These are phyloP conservation scores for Theileria sp. DNA, from an alignment of 169 alveolate genomes.

Conservation along the genomic window DNA sequence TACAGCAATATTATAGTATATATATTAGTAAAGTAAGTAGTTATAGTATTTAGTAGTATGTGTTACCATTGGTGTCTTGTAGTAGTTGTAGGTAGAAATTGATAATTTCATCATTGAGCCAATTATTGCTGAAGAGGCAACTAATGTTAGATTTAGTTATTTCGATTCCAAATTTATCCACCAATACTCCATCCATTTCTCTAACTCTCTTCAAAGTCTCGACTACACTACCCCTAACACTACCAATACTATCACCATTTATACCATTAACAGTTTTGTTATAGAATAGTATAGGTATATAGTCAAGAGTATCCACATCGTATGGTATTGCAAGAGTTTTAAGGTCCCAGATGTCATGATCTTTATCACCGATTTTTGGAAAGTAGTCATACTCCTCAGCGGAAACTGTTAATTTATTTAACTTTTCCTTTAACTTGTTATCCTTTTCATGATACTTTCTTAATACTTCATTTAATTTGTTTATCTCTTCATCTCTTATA, in stretches of 20 bases:
- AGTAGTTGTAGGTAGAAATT: slow-evolving; percentile 82
- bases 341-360: slow-evolving; percentile 49
- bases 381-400: slow-evolving; percentile 16
- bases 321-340: background rate
- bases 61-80: slow-evolving; percentile 75
- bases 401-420: background rate
- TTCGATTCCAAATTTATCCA: slow-evolving; percentile 51
- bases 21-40: too few species aligned
- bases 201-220: slow-evolving; percentile 4
- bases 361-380: slow-evolving; percentile 36
- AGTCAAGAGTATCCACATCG: background rate
- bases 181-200: slow-evolving; percentile 8
- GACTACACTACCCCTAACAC: background rate
- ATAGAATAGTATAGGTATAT: slow-evolving; percentile 29
- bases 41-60: background rate
- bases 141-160: slow-evolving; percentile 49
- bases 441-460: background rate
- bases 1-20: background rate
- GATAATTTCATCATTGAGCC: slow-evolving; percentile 88
- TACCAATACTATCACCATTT: slow-evolving; percentile 13
- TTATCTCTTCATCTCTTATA: background rate
- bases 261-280: background rate
- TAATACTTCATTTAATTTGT: slow-evolving; percentile 7
- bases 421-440: slow-evolving; percentile 7
- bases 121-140: slow-evolving; percentile 76